A percentile compares a stretch with the other conserved stretches of the same genome.
These are phyloP conservation scores for Tylopilus subfusipes DNA, from an alignment of 768 basidiomycete species.

Conservation along the genomic window DNA sequence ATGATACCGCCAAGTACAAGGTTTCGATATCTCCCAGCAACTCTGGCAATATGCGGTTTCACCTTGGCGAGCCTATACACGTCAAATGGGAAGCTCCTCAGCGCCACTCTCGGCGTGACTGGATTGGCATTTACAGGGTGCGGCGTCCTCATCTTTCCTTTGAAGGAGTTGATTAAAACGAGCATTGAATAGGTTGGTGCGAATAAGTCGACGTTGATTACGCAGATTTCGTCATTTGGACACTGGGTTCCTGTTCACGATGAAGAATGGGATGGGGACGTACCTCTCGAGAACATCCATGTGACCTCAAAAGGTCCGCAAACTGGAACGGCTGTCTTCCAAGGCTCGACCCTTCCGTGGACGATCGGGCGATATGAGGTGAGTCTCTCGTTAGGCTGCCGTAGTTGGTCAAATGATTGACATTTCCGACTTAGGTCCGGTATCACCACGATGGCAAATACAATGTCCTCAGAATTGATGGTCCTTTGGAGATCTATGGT, in stretches of 20 bases:
- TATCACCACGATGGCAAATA: slow-evolving; percentile 98
- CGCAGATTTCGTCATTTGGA: slow-evolving; percentile 79
- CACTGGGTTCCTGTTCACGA: slow-evolving; percentile 91
- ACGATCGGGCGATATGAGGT: slow-evolving; percentile 79
- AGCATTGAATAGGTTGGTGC: slow-evolving; percentile 68
- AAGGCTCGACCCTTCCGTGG: slow-evolving; percentile 83
- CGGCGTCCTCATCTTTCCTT: slow-evolving; percentile 9
- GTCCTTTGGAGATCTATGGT: slow-evolving; percentile 90
- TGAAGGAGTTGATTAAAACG: not conserved
- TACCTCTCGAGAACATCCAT: slow-evolving; percentile 49
- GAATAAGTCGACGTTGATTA: slow-evolving; percentile 79
- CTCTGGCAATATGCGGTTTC: slow-evolving; percentile 60
- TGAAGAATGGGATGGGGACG: slow-evolving; percentile 92
- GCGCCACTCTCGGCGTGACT: slow-evolving; percentile 86
- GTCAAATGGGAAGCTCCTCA: slow-evolving; percentile 86
- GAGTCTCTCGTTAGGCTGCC: not conserved
- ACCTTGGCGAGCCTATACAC: slow-evolving; percentile 86
- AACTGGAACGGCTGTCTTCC: slow-evolving; percentile 69
- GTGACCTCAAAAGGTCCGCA: slow-evolving; percentile 37
- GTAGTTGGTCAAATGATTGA: not conserved
- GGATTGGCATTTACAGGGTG: slow-evolving; percentile 92
- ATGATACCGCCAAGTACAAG: slow-evolving; percentile 78
- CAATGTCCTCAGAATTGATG: slow-evolving; percentile 86
- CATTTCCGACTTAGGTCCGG: slow-evolving; percentile 50
- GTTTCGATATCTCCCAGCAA: slow-evolving; percentile 54